Evolutionary conservation across 2,329 filamentous ascomycete genomes (phyloP), one percentile per base, ranked within the genome.

Genomic region (Huntiella bhutanensis): DNA sequence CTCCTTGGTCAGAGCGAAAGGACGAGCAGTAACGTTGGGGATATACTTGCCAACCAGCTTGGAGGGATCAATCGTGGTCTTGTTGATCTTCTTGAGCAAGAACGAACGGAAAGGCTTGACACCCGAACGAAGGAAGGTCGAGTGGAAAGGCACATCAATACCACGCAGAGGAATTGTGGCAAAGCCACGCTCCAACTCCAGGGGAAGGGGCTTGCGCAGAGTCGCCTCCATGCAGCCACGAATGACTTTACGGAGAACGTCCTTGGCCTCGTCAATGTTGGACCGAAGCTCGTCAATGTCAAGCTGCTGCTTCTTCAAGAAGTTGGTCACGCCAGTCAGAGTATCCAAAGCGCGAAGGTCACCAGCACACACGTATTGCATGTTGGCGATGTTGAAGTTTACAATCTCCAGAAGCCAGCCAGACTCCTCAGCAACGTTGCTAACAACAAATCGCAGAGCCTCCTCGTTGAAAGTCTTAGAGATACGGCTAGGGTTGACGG

Each of bases 21-120:
- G 91, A 65, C 80, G 80, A 49, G 91, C 91, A 47, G 91, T 98
- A 54, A 98, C 92, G 64, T 98, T 98, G 55, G 91, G 91, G 54
- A 98, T 96, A 67, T 98, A 98, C 67, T 98, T 98, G 58, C 91
- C 91, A 54, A 98, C 74, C 58, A 98, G 68, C 72, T 96, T 96
- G 61, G 83, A 82, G 4, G 91, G 91, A 62, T 98, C 91, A 62
- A 98, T 96, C 46, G 83, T 92, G 17, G 87, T 95, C 77, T 93
- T 94, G 73, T 96, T 86, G 68, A 98, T 96, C 76, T 98, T 98
- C 82, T 96, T 98, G 56, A 96, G 80, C 60, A 98, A 65, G 76
- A 98, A 98, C 39, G 80, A 88, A 54, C 91, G 77, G 85, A 98
- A 98, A 41, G 92, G 91, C 73, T 98, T 98, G 63, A 98, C 91